Percentiles rank a stretch among this genome's conserved stretches.
These are phyloP conservation scores for Karstenula rhodostoma DNA, from an alignment of 2,329 filamentous ascomycete species.

Conservation along the genomic window DNA sequence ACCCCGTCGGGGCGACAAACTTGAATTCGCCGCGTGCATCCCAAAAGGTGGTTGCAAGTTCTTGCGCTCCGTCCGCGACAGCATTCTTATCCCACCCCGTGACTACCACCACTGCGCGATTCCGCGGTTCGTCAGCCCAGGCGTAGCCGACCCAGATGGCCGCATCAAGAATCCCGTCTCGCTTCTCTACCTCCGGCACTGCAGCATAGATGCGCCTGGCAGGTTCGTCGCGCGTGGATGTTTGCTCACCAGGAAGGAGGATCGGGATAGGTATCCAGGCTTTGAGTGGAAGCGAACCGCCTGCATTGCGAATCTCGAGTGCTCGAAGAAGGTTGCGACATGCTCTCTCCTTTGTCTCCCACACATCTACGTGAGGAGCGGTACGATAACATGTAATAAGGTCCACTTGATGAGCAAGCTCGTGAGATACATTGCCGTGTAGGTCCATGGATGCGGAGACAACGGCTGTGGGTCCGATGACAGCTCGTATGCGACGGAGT, in stretches of 20 bases:
- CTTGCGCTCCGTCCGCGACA: background rate
- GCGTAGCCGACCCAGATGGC: conserved; percentile 13
- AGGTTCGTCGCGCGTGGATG: conserved; percentile 11
- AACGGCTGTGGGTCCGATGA: conserved; percentile 7
- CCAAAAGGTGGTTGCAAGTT: conserved; percentile 8
- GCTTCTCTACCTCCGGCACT: conserved; percentile 4
- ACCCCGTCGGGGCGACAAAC: conserved; percentile 10
- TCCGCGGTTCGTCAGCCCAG: conserved; percentile 12
- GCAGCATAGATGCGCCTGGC: conserved; percentile 8
- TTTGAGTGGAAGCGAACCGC: conserved; percentile 1
- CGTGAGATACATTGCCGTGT: conserved; percentile 10
- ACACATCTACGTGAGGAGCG: conserved; percentile 12
- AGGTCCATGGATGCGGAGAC: conserved; percentile 16
- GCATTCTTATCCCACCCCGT: conserved; percentile 4
- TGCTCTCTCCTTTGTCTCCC: conserved; percentile 8
- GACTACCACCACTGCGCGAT: conserved; percentile 7
- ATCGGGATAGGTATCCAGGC: conserved; percentile 15
- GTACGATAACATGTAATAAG: conserved; percentile 11
- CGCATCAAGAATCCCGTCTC: conserved; percentile 1
- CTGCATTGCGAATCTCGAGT: background rate
- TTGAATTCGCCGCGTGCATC: background rate
- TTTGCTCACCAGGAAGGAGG: conserved; percentile 9
- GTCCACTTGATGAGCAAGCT: conserved; percentile 2
- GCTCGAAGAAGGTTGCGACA: conserved; percentile 8
- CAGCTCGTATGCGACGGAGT: conserved; percentile 8